These are phyloP conservation scores for Fusarium stilboides DNA, from an alignment of 2,329 filamentous ascomycete species.

Conservation along the genomic window DNA sequence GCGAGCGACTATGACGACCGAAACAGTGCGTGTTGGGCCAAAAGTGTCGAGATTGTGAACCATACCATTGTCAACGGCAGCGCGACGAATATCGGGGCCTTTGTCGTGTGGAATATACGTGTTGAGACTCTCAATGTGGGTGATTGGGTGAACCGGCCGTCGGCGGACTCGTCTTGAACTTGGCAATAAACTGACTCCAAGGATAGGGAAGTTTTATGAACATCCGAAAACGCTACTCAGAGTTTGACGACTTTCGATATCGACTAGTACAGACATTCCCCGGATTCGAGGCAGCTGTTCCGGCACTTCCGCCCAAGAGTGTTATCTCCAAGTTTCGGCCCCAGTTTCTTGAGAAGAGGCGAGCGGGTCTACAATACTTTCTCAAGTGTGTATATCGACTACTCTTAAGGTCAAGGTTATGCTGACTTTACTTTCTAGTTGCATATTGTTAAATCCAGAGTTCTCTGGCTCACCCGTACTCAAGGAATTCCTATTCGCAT, in stretches of 20 bases:
- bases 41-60: constrained; percentile 72
- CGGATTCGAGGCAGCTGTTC: constrained; percentile 86
- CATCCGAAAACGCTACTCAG: constrained; percentile 85
- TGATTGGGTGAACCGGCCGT: constrained; percentile 4
- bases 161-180: constrained; percentile 12
- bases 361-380: constrained; percentile 90
- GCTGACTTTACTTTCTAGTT: constrained; percentile 67
- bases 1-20: constrained; percentile 64
- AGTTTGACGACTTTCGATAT: constrained; percentile 87
- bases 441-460: constrained; percentile 91
- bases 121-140: constrained; percentile 86
- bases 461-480: constrained; percentile 92
- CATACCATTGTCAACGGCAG: constrained; percentile 71
- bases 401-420: background rate
- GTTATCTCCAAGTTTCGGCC: constrained; percentile 88
- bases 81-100: constrained; percentile 79
- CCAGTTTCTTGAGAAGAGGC: constrained; percentile 87
- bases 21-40: constrained; percentile 75
- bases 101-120: constrained; percentile 93
- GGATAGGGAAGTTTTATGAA: constrained; percentile 72
- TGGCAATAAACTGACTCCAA: constrained; percentile 8
- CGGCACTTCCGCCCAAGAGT: constrained; percentile 92
- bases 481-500: constrained; percentile 88
- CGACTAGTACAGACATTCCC: constrained; percentile 86
- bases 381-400: constrained; percentile 77